Conservation (phyloP, 352 stramenopile species). For the Phytophthora cactorum region DNA sequence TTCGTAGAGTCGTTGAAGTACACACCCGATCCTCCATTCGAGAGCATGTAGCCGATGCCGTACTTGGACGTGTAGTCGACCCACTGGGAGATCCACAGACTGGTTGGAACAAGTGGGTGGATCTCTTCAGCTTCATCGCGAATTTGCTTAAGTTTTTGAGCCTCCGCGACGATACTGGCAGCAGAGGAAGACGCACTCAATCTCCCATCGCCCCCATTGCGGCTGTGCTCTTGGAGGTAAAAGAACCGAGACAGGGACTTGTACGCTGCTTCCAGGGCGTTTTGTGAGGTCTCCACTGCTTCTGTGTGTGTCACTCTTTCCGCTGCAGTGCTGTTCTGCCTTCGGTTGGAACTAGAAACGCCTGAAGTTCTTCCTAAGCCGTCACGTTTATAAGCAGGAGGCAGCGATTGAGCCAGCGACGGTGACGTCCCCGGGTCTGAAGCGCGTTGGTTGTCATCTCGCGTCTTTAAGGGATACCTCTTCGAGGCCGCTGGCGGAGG, state of each 20-base stretch:
- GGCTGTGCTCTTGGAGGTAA: conserved; percentile 60
- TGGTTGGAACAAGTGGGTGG: conserved; percentile 41
- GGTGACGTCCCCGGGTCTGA: conserved; percentile 37
- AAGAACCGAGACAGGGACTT: conserved; percentile 74
- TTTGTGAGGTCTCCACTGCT: conserved; percentile 18
- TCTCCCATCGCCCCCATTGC: conserved; percentile 35
- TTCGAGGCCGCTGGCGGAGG: conserved; percentile 31
- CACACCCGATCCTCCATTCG: conserved; percentile 94
- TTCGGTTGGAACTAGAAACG: conserved; percentile 14
- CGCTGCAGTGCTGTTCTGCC: conserved; percentile 13
- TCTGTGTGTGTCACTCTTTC: conserved; percentile 1
- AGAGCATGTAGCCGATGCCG: conserved; percentile 98
- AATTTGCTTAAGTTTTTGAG: conserved; percentile 72
- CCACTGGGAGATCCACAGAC: conserved; percentile 96
- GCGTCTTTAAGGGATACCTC: conserved; percentile 43
- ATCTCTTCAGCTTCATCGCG: conserved; percentile 55
- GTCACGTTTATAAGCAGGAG: conserved; percentile 29
- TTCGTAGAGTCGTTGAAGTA: conserved; percentile 99
- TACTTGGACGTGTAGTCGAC: conserved; percentile 99
- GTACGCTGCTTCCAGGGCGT: conserved; percentile 59
- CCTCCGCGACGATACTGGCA: conserved; percentile 60
- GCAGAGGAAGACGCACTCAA: conserved; percentile 69
- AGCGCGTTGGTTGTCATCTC: conserved; percentile 45
- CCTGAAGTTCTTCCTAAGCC: conserved; percentile 16
- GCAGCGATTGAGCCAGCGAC: conserved; percentile 20